Evolutionary conservation across 208 protist species (phyloP).

Genomic region (Strigomonas galati): DNA sequence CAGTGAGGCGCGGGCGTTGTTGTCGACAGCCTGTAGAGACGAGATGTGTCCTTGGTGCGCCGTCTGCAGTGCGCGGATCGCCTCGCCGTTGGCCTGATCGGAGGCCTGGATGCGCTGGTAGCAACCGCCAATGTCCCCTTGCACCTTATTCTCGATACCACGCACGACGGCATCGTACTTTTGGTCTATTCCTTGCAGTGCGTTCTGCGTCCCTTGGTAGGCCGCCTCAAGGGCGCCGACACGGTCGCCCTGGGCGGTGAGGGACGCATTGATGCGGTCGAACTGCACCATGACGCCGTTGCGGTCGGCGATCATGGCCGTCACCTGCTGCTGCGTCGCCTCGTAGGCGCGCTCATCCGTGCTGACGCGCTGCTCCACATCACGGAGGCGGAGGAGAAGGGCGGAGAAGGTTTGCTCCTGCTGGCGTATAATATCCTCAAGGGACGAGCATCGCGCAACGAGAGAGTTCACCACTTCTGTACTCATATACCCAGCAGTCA

Average conservation of each 20-base stretch:
- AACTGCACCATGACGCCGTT: slow-evolving; percentile 18
- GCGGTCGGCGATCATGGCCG: slow-evolving; percentile 28
- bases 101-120: slow-evolving; percentile 47
- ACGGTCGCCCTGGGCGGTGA: slow-evolving; percentile 48
- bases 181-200: slow-evolving; percentile 46
- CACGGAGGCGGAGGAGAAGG: slow-evolving; percentile 66
- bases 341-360: slow-evolving; percentile 45
- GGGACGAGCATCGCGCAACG: slow-evolving; percentile 55
- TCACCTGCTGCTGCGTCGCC: slow-evolving; percentile 45
- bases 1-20: slow-evolving; percentile 37
- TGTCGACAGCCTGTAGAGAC: slow-evolving; percentile 52
- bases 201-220: slow-evolving; percentile 36
- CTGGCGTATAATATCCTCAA: slow-evolving; percentile 78
- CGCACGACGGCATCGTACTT: slow-evolving; percentile 38
- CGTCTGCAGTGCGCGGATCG: slow-evolving; percentile 46
- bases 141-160: slow-evolving; percentile 60
- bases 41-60: slow-evolving; percentile 36
- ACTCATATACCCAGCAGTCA: slow-evolving; percentile 1
- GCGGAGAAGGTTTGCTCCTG: slow-evolving; percentile 59
- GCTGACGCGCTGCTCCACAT: slow-evolving; percentile 70
- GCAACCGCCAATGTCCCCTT: slow-evolving; percentile 43
- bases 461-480: slow-evolving; percentile 41
- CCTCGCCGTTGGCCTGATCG: slow-evolving; percentile 46
- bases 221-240: slow-evolving; percentile 56
- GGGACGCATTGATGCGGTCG: slow-evolving; percentile 15